Conservation (phyloP, 2,329 filamentous ascomycete genomes). For the Aspergillus uvarum region DNA sequence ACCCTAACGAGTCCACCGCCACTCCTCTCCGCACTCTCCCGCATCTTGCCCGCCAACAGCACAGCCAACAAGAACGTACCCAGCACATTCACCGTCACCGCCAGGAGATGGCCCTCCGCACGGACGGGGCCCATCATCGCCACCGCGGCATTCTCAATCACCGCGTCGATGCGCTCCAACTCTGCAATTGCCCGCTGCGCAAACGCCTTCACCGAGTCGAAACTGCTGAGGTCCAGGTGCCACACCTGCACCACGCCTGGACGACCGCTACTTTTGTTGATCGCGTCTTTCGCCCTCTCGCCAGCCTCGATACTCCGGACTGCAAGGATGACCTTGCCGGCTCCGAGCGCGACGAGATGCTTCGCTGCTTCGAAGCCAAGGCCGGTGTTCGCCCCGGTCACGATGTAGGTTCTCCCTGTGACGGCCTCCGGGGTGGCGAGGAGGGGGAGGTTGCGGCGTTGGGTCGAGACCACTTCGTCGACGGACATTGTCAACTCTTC, state of each 20-base stretch:
- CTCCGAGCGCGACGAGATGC: constrained; percentile 7
- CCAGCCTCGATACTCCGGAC: constrained; percentile 13
- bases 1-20: constrained; percentile 20
- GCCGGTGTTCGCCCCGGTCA: constrained; percentile 11
- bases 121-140: neutral
- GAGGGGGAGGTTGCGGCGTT: neutral
- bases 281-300: constrained; percentile 4
- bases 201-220: constrained; percentile 9
- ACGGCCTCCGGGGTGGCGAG: neutral
- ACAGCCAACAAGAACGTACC: constrained; percentile 28
- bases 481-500: neutral
- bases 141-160: constrained; percentile 14
- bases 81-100: constrained; percentile 29
- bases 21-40: constrained; percentile 17
- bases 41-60: constrained; percentile 26
- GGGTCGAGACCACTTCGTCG: neutral
- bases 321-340: constrained; percentile 6
- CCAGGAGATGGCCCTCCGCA: constrained; percentile 24
- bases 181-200: constrained; percentile 1
- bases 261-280: constrained; percentile 8
- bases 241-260: constrained; percentile 11
- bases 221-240: constrained; percentile 7
- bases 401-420: constrained; percentile 9
- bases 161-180: constrained; percentile 7
- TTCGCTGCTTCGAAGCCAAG: constrained; percentile 11